These are phyloP conservation scores for Anethum foeniculum DNA, from an alignment of 140 eudicot genomes.

Conservation along the genomic window DNA sequence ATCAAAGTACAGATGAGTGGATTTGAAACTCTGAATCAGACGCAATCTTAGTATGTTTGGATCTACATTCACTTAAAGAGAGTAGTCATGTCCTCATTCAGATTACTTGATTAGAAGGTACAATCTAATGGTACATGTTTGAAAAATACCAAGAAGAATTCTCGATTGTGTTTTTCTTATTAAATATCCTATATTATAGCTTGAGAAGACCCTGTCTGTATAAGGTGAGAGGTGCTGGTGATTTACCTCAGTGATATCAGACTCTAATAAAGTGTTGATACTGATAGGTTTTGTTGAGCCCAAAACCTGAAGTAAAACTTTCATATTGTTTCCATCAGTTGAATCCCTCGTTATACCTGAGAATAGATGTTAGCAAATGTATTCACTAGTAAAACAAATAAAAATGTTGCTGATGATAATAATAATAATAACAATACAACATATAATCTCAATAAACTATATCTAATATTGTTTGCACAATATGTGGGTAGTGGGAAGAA, in stretches of 20 bases:
- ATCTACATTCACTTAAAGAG: not conserved
- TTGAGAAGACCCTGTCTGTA: not conserved
- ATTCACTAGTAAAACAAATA: not conserved
- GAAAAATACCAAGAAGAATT: not conserved
- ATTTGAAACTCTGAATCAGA: not conserved
- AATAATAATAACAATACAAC: not conserved
- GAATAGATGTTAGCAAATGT: conserved; percentile 2
- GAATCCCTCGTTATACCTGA: conserved; percentile 38
- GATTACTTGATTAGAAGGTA: not conserved
- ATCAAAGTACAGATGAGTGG: not conserved
- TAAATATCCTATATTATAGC: not conserved
- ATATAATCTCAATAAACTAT: not conserved
- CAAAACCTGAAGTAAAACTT: conserved; percentile 37
- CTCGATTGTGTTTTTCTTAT: not conserved
- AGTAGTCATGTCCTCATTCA: not conserved
- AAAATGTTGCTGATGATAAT: not conserved
- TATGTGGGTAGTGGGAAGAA: not conserved
- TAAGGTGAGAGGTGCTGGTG: not conserved
- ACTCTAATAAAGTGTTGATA: conserved; percentile 46
- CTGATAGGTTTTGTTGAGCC: conserved; percentile 34
- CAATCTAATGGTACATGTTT: not conserved
- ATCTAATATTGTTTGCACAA: not conserved
- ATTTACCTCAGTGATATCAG: conserved; percentile 60
- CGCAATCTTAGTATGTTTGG: not conserved
- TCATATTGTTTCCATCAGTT: conserved; percentile 24